Evolutionary conservation across 805 yeast species (phyloP), one percentile per base, ranked within the genome.

Genomic region (Candida oleophila): DNA sequence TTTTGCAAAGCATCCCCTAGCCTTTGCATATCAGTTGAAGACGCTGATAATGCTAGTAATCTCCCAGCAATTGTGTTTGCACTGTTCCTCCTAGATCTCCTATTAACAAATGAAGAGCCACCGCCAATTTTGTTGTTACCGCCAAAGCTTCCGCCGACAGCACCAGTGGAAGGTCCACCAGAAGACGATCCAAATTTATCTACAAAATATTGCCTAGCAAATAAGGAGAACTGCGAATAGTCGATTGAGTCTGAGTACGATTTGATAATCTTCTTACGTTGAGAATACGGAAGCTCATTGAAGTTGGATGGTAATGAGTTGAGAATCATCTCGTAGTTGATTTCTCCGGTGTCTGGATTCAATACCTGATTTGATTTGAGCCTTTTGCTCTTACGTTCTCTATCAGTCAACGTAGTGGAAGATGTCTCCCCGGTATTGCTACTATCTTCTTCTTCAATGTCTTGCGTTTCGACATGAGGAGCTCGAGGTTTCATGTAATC

Each of bases 231-330:
- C 43, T 71, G 76, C 7, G 76, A 68, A 51, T 71, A 73, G 54
- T 73, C 77, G 22, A 71, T 60, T 34, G 67, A 60, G 3, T 68
- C 71, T 22, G 71, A 65, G 46, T 66, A 64, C 9, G 70, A 66
- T 42, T 60, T 61, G 14, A 65, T 76, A 40, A 48, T 71, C 51
- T 70, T 79, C 47, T 80, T 77, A 44, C 89, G 65, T 54, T 79
- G 84, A 1, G 86, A 79, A 56, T 82, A 82, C 0, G 87, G 86
- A 49, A 81, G 64, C 20, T 74, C 77, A 47, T 71, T 66, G 55
- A 81, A 83, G 55, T 81, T 74, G 1, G 70, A 61, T 0, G 87
- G 87, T 19, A 81, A 57, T 48, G 66, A 68, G 34, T 73, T 68
- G 11, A 77, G 55, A 14, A 73, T 63, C 35, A 55, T 46, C 48